phyloP scores from a whole-genome alignment of 805 yeast genomes.

The Cyberlindnera xylosilytica region DNA sequence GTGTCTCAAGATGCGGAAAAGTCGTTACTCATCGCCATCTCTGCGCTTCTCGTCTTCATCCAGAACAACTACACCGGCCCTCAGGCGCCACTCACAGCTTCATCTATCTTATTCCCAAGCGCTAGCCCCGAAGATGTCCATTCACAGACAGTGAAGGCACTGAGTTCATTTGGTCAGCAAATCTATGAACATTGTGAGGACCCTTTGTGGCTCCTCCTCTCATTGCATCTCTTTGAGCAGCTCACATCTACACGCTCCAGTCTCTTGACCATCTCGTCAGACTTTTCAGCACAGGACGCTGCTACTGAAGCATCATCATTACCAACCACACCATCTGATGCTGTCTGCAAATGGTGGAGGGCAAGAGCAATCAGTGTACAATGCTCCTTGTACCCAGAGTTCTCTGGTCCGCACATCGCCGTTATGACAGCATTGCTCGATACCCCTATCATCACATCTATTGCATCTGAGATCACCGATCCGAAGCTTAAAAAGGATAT shows the following conservation, averaged over 20 bases:
- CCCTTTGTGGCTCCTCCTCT: conserved; percentile 42
- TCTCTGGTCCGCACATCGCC: conserved; percentile 43
- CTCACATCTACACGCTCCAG: conserved; percentile 32
- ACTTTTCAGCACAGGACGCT: conserved; percentile 28
- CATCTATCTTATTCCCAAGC: conserved; percentile 26
- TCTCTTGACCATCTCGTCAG: conserved; percentile 23
- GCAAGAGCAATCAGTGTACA: conserved; percentile 65
- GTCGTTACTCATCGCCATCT: conserved; percentile 37
- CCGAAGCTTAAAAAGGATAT: conserved; percentile 35
- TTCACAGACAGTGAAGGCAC: conserved; percentile 32
- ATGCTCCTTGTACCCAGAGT: conserved; percentile 60
- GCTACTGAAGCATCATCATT: conserved; percentile 18
- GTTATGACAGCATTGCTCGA: conserved; percentile 33
- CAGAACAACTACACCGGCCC: conserved; percentile 89
- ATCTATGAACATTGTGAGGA: conserved; percentile 60
- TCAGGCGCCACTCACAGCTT: conserved; percentile 38
- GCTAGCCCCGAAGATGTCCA: conserved; percentile 17
- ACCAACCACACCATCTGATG: conserved; percentile 27
- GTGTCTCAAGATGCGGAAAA: conserved; percentile 11
- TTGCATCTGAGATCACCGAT: conserved; percentile 25
- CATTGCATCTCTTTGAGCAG: conserved; percentile 43
- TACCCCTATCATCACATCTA: conserved; percentile 19
- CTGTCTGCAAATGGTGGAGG: conserved; percentile 72
- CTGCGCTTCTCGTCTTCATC: conserved; percentile 63
- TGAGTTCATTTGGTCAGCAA: conserved; percentile 63